Evolutionary conservation across 1,284 basidiomycete species (phyloP).

Genomic region (Pyrrhoderma noxium): DNA sequence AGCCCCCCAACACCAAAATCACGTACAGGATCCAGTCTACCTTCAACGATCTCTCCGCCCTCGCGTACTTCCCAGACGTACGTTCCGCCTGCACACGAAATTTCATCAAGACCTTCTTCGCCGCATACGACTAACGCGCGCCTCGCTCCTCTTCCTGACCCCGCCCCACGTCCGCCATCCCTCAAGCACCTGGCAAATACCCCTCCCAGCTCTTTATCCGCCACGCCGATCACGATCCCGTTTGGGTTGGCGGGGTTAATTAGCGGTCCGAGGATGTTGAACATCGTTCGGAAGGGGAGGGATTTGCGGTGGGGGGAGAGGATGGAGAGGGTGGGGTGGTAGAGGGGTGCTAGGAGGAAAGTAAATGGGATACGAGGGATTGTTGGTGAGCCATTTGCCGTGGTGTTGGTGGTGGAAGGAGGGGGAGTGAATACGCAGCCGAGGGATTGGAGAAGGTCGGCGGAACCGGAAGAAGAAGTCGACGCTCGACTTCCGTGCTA

Average conservation of each 20-base stretch:
- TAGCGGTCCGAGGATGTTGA: constrained; percentile 92
- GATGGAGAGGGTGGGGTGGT: constrained; percentile 82
- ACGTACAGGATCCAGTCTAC: constrained; percentile 44
- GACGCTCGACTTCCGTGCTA: constrained; percentile 93
- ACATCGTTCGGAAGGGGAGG: constrained; percentile 94
- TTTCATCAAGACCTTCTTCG: constrained; percentile 88
- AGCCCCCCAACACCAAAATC: constrained; percentile 59
- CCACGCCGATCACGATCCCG: constrained; percentile 88
- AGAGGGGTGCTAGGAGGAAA: constrained; percentile 92
- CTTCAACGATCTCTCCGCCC: constrained; percentile 47
- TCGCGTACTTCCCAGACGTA: constrained; percentile 58
- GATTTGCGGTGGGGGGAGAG: constrained; percentile 82
- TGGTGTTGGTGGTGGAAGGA: constrained; percentile 29
- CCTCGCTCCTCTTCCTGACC: constrained; percentile 27
- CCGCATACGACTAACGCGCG: constrained; percentile 93
- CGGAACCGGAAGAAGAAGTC: constrained; percentile 91
- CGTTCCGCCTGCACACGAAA: constrained; percentile 89
- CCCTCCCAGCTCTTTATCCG: constrained; percentile 75
- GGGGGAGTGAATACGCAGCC: constrained; percentile 76
- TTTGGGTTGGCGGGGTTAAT: constrained; percentile 87
- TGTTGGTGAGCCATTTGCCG: constrained; percentile 34
- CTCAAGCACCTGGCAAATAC: constrained; percentile 77
- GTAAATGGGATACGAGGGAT: constrained; percentile 71
- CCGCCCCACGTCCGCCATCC: constrained; percentile 63
- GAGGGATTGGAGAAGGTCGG: constrained; percentile 85